Conservation (phyloP, 1,139 yeast genomes). For the Protomyces pachydermus region DNA sequence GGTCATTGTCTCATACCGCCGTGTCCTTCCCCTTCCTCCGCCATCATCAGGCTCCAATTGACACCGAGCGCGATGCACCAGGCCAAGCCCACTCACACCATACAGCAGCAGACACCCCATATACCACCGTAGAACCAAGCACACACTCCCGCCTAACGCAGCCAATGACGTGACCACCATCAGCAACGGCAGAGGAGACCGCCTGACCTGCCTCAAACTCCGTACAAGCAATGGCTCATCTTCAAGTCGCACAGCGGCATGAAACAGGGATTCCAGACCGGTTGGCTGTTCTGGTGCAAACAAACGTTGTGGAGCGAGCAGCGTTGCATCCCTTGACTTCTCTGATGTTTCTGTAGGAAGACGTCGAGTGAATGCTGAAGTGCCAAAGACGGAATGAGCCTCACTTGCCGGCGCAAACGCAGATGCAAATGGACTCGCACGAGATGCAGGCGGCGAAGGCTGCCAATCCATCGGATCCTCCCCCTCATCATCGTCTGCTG, state of each 20-base stretch:
- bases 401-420: not conserved
- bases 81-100: not conserved
- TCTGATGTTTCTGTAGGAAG: not conserved
- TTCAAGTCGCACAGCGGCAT: slow-evolving; percentile 26
- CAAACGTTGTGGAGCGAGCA: slow-evolving; percentile 27
- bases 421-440: not conserved
- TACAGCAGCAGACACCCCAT: not conserved
- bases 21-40: too few species aligned
- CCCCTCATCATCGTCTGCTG: not conserved
- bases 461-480: slow-evolving; percentile 26
- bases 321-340: not conserved
- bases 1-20: not conserved
- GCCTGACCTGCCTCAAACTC: slow-evolving; percentile 16
- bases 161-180: not conserved
- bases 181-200: not conserved
- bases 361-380: slow-evolving; percentile 8
- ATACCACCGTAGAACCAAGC: not conserved
- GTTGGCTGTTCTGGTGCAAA: slow-evolving; percentile 30
- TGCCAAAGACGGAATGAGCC: not conserved
- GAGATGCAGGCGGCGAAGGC: slow-evolving; percentile 2
- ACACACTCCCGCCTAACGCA: not conserved
- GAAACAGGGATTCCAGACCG: slow-evolving; percentile 28
- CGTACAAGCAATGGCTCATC: slow-evolving; percentile 29
- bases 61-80: not conserved
- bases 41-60: too few species aligned